Evolutionary conservation across 2,329 filamentous ascomycete genomes (phyloP), one percentile per base, ranked within the genome.

Genomic region (Exophiala oligosperma): DNA sequence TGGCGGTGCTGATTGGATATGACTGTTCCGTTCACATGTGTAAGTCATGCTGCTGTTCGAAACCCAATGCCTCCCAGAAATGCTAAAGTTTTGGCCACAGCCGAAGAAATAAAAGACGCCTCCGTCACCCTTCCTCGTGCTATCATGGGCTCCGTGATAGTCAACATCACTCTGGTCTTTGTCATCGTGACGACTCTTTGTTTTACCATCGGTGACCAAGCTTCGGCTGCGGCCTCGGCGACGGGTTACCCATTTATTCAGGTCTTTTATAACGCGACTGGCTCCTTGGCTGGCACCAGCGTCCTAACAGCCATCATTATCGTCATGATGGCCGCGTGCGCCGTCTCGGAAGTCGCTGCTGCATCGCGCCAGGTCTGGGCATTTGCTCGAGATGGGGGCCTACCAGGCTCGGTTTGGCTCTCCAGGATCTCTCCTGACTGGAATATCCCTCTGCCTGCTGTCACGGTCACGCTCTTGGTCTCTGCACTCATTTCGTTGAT

Each of bases 11-110:
- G 63, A 68, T 77, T 50, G 76, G 75, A 37, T 74, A 73, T 43
- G 75, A 77, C 61, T 74, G 72, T 57, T 70, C 73, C 1, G 75
- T 76, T n/a, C 76, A 78, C 62, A 77, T 78, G 76, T 73, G 75
- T 77, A 71, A 63, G 71, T 67, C 11, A 41, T n/a, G 17, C 17
- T 17, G 17, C 17, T 17, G 17, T 17, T 9, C 28, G 28, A 9
- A 35, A 6, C 32, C 32, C 21, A 23, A 2, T 17, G 24, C 29
- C 6, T 43, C 17, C 40, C 40, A 17, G 32, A 11, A 35, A 8
- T 35, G 32, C 6, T 11, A 35, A 11, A 35, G 32, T 32, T 32
- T 26, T 40, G 17, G 17, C 37, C 23, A 5, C n/a, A 43, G 40
- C 14, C 9, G 75, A 77, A 65, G 75, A 77, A 61, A 69, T 75